Conservation (phyloP, 441 rosid genomes). For the Pelargonium myrrhifolium region DNA sequence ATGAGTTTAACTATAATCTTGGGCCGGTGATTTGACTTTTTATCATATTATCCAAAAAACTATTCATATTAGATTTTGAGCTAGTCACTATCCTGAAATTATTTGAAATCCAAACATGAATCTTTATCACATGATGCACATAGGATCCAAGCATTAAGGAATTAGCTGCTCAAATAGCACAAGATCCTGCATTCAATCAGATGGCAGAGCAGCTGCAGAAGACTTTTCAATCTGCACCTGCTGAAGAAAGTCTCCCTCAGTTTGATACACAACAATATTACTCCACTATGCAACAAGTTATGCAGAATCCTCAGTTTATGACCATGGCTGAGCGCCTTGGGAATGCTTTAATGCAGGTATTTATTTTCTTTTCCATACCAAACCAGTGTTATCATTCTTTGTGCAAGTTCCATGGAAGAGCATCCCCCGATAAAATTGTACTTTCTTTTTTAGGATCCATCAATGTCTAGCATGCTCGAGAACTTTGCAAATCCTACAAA, state of each 20-base stretch:
- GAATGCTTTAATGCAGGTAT: slow-evolving; percentile 85
- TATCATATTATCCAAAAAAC: not conserved
- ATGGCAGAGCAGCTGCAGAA: slow-evolving; percentile 96
- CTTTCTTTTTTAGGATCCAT: slow-evolving; percentile 56
- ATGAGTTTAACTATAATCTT: too few relatives aligned
- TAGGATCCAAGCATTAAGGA: slow-evolving; percentile 96
- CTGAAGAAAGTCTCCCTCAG: slow-evolving; percentile 54
- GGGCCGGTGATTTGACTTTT: not conserved
- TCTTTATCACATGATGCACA: not conserved
- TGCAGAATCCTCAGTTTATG: slow-evolving; percentile 87
- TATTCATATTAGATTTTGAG: not conserved
- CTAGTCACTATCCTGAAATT: not conserved
- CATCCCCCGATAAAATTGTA: slow-evolving; percentile 1
- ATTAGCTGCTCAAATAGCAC: slow-evolving; percentile 83
- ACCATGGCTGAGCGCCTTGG: slow-evolving; percentile 96
- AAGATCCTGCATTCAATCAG: slow-evolving; percentile 87
- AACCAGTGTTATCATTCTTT: slow-evolving; percentile 2
- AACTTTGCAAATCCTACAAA: slow-evolving; percentile 59
- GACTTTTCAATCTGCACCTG: slow-evolving; percentile 51
- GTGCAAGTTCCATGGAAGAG: not conserved
- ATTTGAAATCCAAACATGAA: not conserved
- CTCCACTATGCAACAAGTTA: slow-evolving; percentile 83
- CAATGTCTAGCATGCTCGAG: slow-evolving; percentile 87
- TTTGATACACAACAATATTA: slow-evolving; percentile 74
- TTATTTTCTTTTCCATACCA: not conserved